A percentile compares a stretch with the other conserved stretches of the same genome.
Conservation (phyloP, 257 asterid genomes). For the Henckelia pumila region DNA sequence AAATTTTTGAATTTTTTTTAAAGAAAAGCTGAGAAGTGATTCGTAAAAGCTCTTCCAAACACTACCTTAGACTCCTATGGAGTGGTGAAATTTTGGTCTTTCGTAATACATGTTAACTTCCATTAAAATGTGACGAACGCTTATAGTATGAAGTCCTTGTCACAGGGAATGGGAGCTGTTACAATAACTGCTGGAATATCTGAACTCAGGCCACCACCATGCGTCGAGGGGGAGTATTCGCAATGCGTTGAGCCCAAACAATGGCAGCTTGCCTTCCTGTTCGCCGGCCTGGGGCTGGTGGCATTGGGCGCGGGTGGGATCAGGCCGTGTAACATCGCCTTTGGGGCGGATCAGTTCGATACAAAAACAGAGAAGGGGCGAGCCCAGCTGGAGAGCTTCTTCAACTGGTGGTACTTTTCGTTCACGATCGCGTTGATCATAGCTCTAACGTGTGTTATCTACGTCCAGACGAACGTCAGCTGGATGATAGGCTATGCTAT, state of each 20-base stretch:
- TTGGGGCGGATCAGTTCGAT: constrained; percentile 90
- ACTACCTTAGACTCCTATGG: too few relatives aligned
- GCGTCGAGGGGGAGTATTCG: constrained; percentile 25
- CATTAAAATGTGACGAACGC: too few relatives aligned
- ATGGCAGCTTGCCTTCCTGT: constrained; percentile 62
- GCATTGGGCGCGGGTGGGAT: constrained; percentile 78
- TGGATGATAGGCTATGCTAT: constrained; percentile 69
- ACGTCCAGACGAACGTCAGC: constrained; percentile 71
- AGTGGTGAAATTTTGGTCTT: too few relatives aligned
- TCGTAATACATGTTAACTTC: too few relatives aligned
- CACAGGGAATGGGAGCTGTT: constrained; percentile 60
- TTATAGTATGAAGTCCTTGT: too few relatives aligned
- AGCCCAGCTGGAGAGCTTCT: constrained; percentile 67
- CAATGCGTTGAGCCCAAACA: constrained; percentile 44
- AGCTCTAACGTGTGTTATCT: constrained; percentile 67
- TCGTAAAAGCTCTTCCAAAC: too few relatives aligned
- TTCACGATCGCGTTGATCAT: constrained; percentile 71
- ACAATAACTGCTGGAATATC: constrained; percentile 56
- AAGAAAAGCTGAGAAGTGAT: too few relatives aligned
- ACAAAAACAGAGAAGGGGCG: constrained; percentile 61
- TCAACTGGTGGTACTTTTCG: constrained; percentile 88
- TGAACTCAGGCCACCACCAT: constrained; percentile 53
- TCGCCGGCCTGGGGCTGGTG: constrained; percentile 50
- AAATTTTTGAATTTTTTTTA: too few relatives aligned
- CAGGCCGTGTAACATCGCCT: constrained; percentile 84